Base-by-base conservation (phyloP, 257 asterid genomes). In the Capsicum pubescens region DNA sequence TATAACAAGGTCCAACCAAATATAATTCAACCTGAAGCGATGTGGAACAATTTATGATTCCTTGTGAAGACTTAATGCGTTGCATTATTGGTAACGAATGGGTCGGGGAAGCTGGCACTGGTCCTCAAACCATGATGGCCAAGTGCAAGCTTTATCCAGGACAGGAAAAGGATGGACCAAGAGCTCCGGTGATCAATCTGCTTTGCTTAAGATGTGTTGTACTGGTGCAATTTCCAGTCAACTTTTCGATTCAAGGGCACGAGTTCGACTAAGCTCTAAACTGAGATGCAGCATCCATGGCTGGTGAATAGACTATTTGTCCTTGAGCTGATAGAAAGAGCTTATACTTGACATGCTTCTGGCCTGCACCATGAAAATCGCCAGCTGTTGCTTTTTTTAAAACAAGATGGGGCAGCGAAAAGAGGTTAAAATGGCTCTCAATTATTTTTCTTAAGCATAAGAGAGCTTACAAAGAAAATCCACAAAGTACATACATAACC, bases 101-200 rank as follows among this genome's bases (percentile, higher is more conserved):
- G 35, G 35, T n/a, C 35, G 13, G 67, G 67, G 67, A 60, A 60
- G 67, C 32, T 59, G 66, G 32, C 32, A 26, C 32, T 26, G 32
- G 32, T 1, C 32, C 32, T 26, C 32, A 26, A 26, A 26, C 26
- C 12, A 67, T 67, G 52, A 36, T 36, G 21, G 52, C 52, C 76
- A 68, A 67, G 76, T 68, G 76, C 21, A 67, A 67, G 76, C 76
- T 68, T 35, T 7, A 7, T 67, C 76, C 50, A 68, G 76, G 77
- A 15, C 54, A 68, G 14, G 21, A 68, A 68, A 68, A 68, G 21
- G 21, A 36, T 68, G 14, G 48, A 68, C 1, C 54, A 68, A 68
- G 77, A 68, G 77, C 77, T 39, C 26, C 3, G 14, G 54, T 26
- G 32, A 26, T 26, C 15, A 14, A 68, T 68, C 54, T 68, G 54